Conservation (phyloP, 148 eudicot genomes). For the Polygonum maritimum region DNA sequence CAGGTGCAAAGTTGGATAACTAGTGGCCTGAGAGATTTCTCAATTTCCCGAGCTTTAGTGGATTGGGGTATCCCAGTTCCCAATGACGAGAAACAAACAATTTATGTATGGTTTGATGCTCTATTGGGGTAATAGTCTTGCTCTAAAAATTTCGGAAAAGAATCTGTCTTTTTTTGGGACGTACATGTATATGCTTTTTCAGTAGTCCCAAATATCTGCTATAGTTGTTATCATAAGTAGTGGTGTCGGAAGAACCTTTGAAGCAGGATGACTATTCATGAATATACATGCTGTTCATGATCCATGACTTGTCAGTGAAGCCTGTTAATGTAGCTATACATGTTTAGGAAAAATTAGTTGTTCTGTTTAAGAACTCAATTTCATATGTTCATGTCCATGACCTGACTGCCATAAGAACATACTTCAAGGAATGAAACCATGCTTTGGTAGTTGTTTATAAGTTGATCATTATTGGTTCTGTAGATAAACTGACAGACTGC, state of each 20-base stretch:
- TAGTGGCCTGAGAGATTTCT: constrained; percentile 37
- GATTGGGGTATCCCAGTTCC: constrained; percentile 48
- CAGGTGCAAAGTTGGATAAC: constrained; percentile 43
- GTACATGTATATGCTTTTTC: neutral
- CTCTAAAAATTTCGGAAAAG: neutral
- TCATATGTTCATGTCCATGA: neutral
- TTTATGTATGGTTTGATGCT: constrained; percentile 74
- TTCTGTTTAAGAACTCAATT: neutral
- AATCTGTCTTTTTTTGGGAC: neutral
- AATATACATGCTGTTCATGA: neutral
- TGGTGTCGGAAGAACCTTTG: neutral
- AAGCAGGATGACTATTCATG: neutral
- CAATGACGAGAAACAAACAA: constrained; percentile 32
- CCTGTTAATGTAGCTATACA: neutral
- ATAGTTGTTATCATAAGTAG: neutral
- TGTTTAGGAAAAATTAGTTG: neutral
- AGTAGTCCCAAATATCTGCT: neutral
- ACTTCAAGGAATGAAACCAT: neutral
- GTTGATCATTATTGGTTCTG: neutral
- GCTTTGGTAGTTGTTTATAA: neutral
- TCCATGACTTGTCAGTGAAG: neutral
- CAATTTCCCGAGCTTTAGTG: constrained; percentile 41
- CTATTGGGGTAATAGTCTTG: constrained; percentile 41
- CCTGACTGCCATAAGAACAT: neutral
- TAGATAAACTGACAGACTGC: neutral